Evolutionary conservation across 139 green algal genomes (phyloP).

Genomic region (Klebsormidium nitens): DNA sequence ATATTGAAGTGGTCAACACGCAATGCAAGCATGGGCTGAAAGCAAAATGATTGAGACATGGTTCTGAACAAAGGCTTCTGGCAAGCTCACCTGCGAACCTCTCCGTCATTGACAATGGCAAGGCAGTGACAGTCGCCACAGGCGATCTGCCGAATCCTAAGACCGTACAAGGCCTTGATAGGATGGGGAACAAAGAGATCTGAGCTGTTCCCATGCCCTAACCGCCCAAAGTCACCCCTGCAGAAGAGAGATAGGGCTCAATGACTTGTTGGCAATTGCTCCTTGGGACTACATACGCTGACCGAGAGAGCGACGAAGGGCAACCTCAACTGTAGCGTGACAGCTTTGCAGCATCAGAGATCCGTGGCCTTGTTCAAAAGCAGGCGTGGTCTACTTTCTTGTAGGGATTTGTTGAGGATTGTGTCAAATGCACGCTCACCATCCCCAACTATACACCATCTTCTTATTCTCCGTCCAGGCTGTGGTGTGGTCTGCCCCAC

Average conservation of each 20-base stretch:
- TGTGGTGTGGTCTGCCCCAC: slow-evolving; percentile 78
- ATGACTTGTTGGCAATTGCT: too few relatives aligned
- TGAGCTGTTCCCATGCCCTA: slow-evolving; percentile 67
- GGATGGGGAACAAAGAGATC: slow-evolving; percentile 63
- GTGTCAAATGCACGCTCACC: too few relatives aligned
- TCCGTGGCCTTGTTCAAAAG: too few relatives aligned
- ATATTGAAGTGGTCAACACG: neutral
- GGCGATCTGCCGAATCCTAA: slow-evolving; percentile 46
- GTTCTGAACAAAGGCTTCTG: neutral
- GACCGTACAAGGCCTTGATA: slow-evolving; percentile 18
- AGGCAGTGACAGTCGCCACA: slow-evolving; percentile 89
- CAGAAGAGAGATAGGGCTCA: slow-evolving; percentile 8
- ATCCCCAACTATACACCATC: slow-evolving; percentile 78
- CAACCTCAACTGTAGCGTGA: too few relatives aligned
- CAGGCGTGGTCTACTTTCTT: too few relatives aligned
- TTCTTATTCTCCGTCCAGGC: slow-evolving; percentile 47
- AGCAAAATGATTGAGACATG: neutral
- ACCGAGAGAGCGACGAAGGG: too few relatives aligned
- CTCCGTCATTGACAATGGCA: slow-evolving; percentile 42
- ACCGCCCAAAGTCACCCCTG: slow-evolving; percentile 78
- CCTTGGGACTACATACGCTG: too few relatives aligned
- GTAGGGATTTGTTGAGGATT: too few relatives aligned
- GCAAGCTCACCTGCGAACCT: slow-evolving; percentile 9
- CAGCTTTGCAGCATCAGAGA: too few relatives aligned
- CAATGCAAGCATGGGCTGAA: neutral